Percentiles rank a stretch among this genome's conserved stretches.
phyloP scores from a whole-genome alignment of 75 land plant species.

The Cupressus sempervirens region DNA sequence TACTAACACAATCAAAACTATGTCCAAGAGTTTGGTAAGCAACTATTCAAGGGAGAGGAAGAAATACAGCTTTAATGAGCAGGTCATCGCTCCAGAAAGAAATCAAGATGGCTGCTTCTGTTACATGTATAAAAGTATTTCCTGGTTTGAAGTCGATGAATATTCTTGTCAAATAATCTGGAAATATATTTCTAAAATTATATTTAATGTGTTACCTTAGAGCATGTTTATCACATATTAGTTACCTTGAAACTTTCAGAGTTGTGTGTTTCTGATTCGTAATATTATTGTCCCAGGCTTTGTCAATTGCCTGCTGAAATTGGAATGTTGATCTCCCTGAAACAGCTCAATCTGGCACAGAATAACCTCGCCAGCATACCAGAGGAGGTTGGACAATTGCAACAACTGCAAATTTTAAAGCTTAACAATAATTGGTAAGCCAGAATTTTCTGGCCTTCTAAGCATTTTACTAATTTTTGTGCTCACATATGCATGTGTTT shows the following conservation, averaged over 20 bases:
- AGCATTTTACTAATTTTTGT: not conserved
- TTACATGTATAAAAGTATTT: not conserved
- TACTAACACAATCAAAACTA: not conserved
- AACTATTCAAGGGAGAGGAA: not conserved
- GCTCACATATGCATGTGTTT: not conserved
- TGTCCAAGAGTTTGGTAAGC: not conserved
- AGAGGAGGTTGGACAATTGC: conserved; percentile 49
- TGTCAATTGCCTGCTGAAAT: conserved; percentile 58
- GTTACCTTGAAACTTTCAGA: not conserved
- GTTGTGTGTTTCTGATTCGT: not conserved
- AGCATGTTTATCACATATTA: not conserved
- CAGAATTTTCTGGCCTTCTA: not conserved
- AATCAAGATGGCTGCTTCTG: not conserved
- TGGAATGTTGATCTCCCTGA: conserved; percentile 47
- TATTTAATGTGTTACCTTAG: not conserved
- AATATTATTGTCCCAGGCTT: conserved; percentile 35
- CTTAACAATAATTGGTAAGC: conserved; percentile 55
- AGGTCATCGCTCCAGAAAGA: not conserved
- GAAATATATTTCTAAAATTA: not conserved
- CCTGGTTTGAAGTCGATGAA: not conserved
- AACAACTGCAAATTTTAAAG: conserved; percentile 47
- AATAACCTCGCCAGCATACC: conserved; percentile 50
- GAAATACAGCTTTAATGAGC: not conserved
- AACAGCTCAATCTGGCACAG: conserved; percentile 43
- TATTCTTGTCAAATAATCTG: not conserved